Conservation (phyloP, 805 yeast genomes). For the Kodamaea leandrae region DNA sequence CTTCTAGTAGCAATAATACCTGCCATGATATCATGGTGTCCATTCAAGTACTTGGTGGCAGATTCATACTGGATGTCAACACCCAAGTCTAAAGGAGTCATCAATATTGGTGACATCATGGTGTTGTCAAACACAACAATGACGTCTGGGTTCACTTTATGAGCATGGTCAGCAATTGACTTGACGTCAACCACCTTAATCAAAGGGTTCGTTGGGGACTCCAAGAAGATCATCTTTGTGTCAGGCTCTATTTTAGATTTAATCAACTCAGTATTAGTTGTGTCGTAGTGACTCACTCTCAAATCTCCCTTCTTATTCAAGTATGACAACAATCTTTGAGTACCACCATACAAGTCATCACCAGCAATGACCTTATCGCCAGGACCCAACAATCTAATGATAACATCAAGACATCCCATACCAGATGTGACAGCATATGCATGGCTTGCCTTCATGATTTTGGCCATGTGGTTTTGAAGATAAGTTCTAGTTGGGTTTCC, state of each 20-base stretch:
- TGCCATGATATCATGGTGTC: conserved; percentile 97
- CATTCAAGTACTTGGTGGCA: conserved; percentile 88
- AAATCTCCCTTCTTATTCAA: conserved; percentile 62
- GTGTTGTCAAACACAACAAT: conserved; percentile 89
- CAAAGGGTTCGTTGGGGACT: conserved; percentile 91
- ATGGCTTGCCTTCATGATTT: conserved; percentile 72
- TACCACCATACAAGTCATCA: conserved; percentile 92
- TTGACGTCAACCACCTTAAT: conserved; percentile 83
- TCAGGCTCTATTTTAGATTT: conserved; percentile 50
- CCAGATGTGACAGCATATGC: conserved; percentile 86
- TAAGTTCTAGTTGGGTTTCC: conserved; percentile 92
- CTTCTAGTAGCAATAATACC: conserved; percentile 78
- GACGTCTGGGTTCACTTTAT: conserved; percentile 61
- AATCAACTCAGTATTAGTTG: conserved; percentile 67
- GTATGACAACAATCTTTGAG: conserved; percentile 79
- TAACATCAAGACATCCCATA: conserved; percentile 89
- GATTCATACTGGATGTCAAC: conserved; percentile 92
- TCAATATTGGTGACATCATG: conserved; percentile 90
- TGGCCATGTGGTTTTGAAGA: conserved; percentile 73
- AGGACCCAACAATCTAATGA: conserved; percentile 68
- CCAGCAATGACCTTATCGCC: conserved; percentile 95
- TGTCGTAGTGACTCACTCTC: conserved; percentile 73
- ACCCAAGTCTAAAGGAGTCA: conserved; percentile 82
- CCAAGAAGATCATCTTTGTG: conserved; percentile 80
- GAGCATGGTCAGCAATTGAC: conserved; percentile 63